Conservation (phyloP, 371 early-diverging fungal genomes). For the Syncephalastrum racemosum region DNA sequence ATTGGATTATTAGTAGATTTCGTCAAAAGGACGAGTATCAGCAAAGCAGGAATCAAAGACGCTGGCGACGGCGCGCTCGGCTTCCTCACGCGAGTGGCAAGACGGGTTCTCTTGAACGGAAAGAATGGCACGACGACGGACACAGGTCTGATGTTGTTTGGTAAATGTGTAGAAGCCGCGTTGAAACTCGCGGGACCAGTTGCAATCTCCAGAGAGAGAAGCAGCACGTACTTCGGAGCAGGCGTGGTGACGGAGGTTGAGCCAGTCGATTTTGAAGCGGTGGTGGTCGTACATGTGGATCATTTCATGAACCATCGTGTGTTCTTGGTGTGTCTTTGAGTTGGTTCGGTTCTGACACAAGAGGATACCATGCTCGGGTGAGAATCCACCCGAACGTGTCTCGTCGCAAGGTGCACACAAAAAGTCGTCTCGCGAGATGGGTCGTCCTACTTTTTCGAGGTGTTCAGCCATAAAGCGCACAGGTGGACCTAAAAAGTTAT, state of each 20-base stretch:
- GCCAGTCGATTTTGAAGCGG: slow-evolving; percentile 82
- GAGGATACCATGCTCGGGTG: slow-evolving; percentile 75
- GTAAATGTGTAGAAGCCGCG: slow-evolving; percentile 79
- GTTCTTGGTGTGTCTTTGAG: slow-evolving; percentile 76
- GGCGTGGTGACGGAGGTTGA: slow-evolving; percentile 85
- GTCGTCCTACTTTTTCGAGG: slow-evolving; percentile 68
- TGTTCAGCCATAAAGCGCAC: slow-evolving; percentile 84
- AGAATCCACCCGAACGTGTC: slow-evolving; percentile 80
- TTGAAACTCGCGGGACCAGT: slow-evolving; percentile 79
- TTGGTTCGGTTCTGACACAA: slow-evolving; percentile 83
- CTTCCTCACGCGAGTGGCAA: slow-evolving; percentile 74
- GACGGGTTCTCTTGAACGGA: slow-evolving; percentile 75
- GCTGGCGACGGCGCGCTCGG: slow-evolving; percentile 84
- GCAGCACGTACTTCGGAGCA: slow-evolving; percentile 94
- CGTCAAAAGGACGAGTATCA: slow-evolving; percentile 94
- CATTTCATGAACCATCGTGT: slow-evolving; percentile 94
- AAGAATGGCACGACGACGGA: slow-evolving; percentile 84
- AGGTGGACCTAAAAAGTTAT: slow-evolving; percentile 64
- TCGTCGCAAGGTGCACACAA: slow-evolving; percentile 81
- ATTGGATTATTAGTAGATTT: slow-evolving; percentile 66
- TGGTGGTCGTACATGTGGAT: slow-evolving; percentile 94
- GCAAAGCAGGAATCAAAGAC: slow-evolving; percentile 91
- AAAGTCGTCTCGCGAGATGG: slow-evolving; percentile 60
- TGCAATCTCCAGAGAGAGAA: slow-evolving; percentile 91
- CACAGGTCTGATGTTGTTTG: slow-evolving; percentile 93